Conservation (phyloP, 2,329 filamentous ascomycete genomes). For the Ophidiomyces ophidiicola region DNA sequence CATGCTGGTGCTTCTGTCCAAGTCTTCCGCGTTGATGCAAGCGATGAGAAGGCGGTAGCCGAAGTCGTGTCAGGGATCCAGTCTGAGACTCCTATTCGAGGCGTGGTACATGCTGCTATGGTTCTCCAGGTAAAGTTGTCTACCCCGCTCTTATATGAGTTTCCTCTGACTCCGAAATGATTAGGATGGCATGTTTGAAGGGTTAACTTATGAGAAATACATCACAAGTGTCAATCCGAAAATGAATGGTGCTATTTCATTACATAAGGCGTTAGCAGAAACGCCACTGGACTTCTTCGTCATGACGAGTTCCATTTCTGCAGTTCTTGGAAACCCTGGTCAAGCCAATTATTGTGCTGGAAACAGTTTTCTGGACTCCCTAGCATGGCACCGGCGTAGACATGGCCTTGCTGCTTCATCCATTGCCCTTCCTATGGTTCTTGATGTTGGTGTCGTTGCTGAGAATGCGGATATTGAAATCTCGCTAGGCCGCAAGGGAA, state of each 20-base stretch:
- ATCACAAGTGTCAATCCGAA: slow-evolving; percentile 22
- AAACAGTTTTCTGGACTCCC: slow-evolving; percentile 14
- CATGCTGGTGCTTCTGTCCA: neutral
- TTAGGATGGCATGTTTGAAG: slow-evolving; percentile 21
- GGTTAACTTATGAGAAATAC: slow-evolving; percentile 19
- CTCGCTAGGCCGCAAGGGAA: neutral
- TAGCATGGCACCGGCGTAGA: neutral
- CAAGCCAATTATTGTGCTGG: slow-evolving; percentile 15
- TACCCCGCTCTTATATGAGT: neutral
- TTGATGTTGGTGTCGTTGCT: slow-evolving; percentile 1
- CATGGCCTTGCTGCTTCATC: neutral
- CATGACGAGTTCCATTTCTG: slow-evolving; percentile 9
- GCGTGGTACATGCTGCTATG: slow-evolving; percentile 17
- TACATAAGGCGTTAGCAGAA: slow-evolving; percentile 13
- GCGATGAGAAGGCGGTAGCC: neutral
- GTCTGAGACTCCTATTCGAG: slow-evolving; percentile 8
- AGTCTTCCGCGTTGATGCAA: neutral
- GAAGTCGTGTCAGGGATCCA: neutral
- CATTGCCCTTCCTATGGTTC: neutral
- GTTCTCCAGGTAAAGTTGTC: neutral
- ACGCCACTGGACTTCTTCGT: slow-evolving; percentile 20
- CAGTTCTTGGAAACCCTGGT: slow-evolving; percentile 8
- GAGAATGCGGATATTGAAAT: slow-evolving; percentile 1
- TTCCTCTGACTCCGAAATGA: neutral
- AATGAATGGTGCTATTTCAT: slow-evolving; percentile 18